Base-by-base conservation (phyloP, 2,329 filamentous ascomycete genomes). In the Conoideocrella luteorostrata region DNA sequence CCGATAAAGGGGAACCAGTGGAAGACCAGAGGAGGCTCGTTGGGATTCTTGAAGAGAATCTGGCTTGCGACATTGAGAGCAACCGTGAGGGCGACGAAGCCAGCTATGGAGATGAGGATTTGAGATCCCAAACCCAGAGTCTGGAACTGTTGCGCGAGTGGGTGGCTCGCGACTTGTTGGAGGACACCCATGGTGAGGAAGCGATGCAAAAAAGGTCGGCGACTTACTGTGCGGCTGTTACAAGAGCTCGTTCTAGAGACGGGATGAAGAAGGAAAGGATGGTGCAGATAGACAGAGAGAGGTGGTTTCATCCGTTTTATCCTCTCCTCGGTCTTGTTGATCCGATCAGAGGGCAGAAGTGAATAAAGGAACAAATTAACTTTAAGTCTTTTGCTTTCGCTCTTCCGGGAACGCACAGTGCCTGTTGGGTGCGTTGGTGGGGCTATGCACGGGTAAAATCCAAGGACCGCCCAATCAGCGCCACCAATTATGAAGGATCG, bases 1-100 rank as follows among this genome's bases (percentile, higher is more conserved):
- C 91, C 91, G 57, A 98, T 75, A 53, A 95, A 68, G 47, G 86
- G 87, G 58, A 91, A 75, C 78, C 79, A 86, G 65, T 88, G 84
- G 64, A 90, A 91, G 49, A 91, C 85, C 46, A 90, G 55, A 1
- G 86, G 86, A 23, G 86, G 86, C 62, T 89, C 85, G 62, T 89
- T 86, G 41, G 84, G 78, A 56, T 89, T 91, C 69, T 80, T 86
- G 70, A 88, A 80, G 49, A 96, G 69, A 45, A 94, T 55, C 67
- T 97, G 91, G 50, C 74, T 74, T 54, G 87, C 59, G 52, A 97
- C 82, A 65, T 97, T 96, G 69, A 90, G 58, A 47, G 86, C 60
- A 45, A 96, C 77, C 15, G 80, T 64, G 45, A 82, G 39, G 26
- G 68, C 61, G 48, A 84, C 35, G 47, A 78, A 60, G 33, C 57